phyloP scores from a whole-genome alignment of 257 asterid species.

The Anisodus tanguticus region DNA sequence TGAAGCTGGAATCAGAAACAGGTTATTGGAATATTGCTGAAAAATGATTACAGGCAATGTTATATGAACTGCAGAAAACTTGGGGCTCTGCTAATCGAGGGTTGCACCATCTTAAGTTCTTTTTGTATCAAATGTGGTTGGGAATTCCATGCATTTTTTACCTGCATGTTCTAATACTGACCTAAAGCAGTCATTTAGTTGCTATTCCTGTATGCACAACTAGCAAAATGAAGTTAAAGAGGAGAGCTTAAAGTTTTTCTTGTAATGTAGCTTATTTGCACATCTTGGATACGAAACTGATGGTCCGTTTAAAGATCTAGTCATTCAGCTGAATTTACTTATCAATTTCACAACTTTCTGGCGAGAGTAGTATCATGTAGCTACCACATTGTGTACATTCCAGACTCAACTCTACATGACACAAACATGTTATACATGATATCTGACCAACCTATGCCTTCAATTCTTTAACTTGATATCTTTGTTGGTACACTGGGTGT shows the following conservation, averaged over 20 bases:
- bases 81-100: neutral
- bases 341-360: conserved; percentile 1
- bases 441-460: neutral
- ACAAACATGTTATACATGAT: neutral
- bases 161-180: neutral
- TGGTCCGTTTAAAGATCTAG: neutral
- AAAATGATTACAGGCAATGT: neutral
- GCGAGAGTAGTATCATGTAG: neutral
- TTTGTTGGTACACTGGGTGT: neutral
- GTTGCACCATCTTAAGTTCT: neutral
- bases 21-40: neutral
- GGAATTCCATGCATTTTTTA: neutral
- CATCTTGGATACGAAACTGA: neutral
- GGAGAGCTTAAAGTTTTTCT: neutral
- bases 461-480: neutral
- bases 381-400: neutral
- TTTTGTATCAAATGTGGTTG: neutral
- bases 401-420: neutral
- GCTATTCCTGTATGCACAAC: neutral
- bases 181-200: neutral
- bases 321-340: neutral
- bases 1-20: neutral
- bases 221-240: neutral
- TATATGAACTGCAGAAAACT: neutral
- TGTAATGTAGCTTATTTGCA: neutral